These are phyloP conservation scores for Lineolata rhizophorae DNA, from an alignment of 495 filamentous ascomycete genomes.

Conservation along the genomic window DNA sequence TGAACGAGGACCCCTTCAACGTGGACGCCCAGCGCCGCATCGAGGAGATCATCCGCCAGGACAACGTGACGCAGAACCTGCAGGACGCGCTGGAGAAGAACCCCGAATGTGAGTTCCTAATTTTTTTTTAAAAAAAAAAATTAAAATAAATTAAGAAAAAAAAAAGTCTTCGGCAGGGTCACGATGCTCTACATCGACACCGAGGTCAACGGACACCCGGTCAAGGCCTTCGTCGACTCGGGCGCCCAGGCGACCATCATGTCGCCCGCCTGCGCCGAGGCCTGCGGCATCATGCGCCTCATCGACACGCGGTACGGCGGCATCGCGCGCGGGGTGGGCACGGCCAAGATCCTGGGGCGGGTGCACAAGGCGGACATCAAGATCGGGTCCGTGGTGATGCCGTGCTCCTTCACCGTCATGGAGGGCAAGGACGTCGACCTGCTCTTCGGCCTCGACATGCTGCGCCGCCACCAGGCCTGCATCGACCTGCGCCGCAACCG, in stretches of 20 bases:
- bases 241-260: constrained; percentile 97
- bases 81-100: constrained; percentile 92
- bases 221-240: constrained; percentile 96
- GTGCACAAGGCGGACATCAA: constrained; percentile 87
- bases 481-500: constrained; percentile 67
- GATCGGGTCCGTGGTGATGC: constrained; percentile 70
- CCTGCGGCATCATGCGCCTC: constrained; percentile 92
- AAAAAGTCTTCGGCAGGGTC: constrained; percentile 68
- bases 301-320: constrained; percentile 81
- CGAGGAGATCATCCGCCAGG: constrained; percentile 87
- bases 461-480: constrained; percentile 79
- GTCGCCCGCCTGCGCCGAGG: constrained; percentile 77
- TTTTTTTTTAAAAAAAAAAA: background rate
- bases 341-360: constrained; percentile 79
- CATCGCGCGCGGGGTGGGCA: constrained; percentile 81
- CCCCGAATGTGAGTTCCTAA: constrained; percentile 59
- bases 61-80: constrained; percentile 79
- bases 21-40: constrained; percentile 77
- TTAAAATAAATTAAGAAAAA: background rate
- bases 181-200: constrained; percentile 93
- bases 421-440: constrained; percentile 96
- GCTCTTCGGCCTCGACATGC: constrained; percentile 84
- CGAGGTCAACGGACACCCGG: constrained; percentile 73
- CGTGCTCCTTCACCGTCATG: constrained; percentile 98
- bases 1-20: constrained; percentile 87